Evolutionary conservation across 2,329 filamentous ascomycete species (phyloP).

Genomic region (Alternaria sp.): DNA sequence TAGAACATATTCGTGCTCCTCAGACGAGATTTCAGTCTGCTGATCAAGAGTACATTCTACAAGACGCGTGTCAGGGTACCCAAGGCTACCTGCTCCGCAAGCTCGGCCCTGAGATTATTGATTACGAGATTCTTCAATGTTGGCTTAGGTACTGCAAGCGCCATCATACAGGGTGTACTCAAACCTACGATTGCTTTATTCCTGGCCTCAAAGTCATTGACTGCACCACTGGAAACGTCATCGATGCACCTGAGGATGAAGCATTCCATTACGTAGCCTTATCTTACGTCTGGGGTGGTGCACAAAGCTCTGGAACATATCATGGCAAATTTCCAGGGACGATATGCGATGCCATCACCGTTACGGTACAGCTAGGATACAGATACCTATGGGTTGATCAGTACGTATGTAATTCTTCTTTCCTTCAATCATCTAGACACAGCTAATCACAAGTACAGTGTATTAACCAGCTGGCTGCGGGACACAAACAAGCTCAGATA

Average conservation of each 20-base stretch:
- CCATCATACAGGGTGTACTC: accelerated
- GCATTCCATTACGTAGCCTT: not conserved
- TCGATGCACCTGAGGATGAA: accelerated
- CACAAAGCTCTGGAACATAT: accelerated
- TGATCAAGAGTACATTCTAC: not conserved
- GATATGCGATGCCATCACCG: not conserved
- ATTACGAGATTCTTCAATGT: not conserved
- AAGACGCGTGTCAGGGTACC: accelerated
- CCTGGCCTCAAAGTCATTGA: not conserved
- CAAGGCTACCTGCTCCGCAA: accelerated
- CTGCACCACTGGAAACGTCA: not conserved
- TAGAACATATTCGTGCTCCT: too few relatives aligned
- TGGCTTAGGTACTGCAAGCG: not conserved
- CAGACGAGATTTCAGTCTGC: not conserved
- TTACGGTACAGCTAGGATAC: not conserved
- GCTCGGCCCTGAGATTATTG: accelerated
- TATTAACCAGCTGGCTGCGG: not conserved
- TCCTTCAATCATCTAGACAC: accelerated
- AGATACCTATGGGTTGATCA: not conserved
- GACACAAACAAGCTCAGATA: not conserved
- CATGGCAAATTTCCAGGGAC: accelerated
- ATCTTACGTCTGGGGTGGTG: not conserved
- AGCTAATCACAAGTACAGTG: not conserved
- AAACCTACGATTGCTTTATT: accelerated
- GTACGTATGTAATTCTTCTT: not conserved